A percentile compares a stretch with the other conserved stretches of the same genome.
Evolutionary conservation across 2,329 filamentous ascomycete genomes (phyloP).

Genomic region (Pseudogymnoascus sp.): DNA sequence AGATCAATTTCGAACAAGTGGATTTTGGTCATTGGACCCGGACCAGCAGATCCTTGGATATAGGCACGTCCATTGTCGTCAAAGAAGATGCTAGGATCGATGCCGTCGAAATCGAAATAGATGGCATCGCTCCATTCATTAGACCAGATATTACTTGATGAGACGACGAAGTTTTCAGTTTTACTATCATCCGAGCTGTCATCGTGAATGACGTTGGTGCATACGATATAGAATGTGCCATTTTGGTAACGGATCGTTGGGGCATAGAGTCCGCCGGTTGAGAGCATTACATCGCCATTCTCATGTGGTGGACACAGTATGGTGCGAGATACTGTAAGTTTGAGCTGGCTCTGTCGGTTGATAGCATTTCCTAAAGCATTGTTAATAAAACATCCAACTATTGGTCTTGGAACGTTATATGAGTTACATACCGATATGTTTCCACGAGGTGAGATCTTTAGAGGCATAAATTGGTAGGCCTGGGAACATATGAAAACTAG

Average conservation of each 20-base stretch:
- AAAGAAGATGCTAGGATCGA: neutral
- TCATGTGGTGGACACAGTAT: neutral
- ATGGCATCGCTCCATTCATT: conserved; percentile 1
- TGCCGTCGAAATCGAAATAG: neutral
- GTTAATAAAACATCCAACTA: neutral
- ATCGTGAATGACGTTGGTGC: neutral
- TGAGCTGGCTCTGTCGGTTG: neutral
- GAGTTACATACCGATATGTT: neutral
- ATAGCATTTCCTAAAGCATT: neutral
- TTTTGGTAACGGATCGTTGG: conserved; percentile 28
- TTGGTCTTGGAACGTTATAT: neutral
- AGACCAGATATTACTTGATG: neutral
- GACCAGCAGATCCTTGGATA: neutral
- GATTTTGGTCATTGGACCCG: neutral
- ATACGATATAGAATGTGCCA: neutral
- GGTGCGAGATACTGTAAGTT: neutral
- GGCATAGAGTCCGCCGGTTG: conserved; percentile 33
- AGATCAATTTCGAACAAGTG: neutral
- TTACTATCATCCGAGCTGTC: neutral
- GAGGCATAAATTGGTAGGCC: conserved; percentile 39
- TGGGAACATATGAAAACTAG: conserved; percentile 53
- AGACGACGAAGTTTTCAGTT: neutral
- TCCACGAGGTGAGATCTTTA: conserved; percentile 23
- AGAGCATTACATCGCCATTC: conserved; percentile 16
- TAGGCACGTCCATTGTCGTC: neutral